Evolutionary conservation across 805 yeast species (phyloP), one percentile per base, ranked within the genome.

Genomic region (Cyberlindnera misumaiensis): DNA sequence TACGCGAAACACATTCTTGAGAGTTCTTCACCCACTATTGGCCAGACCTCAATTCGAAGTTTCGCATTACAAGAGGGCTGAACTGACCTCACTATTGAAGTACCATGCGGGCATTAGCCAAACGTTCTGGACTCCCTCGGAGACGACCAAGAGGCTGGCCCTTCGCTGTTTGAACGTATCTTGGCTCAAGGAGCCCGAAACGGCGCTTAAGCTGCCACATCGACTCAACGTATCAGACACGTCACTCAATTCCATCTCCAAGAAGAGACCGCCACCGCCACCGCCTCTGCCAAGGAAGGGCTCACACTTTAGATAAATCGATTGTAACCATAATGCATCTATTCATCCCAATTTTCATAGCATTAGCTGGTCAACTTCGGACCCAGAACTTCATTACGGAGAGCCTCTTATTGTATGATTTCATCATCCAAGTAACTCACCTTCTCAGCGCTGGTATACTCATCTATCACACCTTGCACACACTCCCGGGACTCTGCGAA

Each of bases 401-500:
- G n/a, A n/a, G n/a, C n/a, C n/a, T 20, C 24, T 8, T 8, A 20
- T 20, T 20, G 8, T 8, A 20, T 8, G 8, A 8, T 20, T 20
- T 63, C 67, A 35, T 64, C 68, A 47, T 65, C 67, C 31, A 67
- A 44, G 38, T 64, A 65, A 15, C 54, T 48, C 36, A 77, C 79
- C 14, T 75, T 65, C 51, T 80, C 84, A 25, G 84, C 86, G 3
- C 79, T 71, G 49, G 76, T 77, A 55, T 87, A 90, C 53, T 84
- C 93, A 33, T 80, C 83, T 34, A 90, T 82, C 11, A 86, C 73
- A 31, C 74, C 73, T 51, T 81, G 76, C 0, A 88, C 90, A 32
- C 80, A 82, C 49, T 80, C 76, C 48, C 90, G 73, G 4, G 89
- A 66, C 47, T 84, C 79, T 39, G 77, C 84, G 53, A 90, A 90